Base-by-base conservation (phyloP, 441 rosid genomes). In the Adansonia madagascariensis region DNA sequence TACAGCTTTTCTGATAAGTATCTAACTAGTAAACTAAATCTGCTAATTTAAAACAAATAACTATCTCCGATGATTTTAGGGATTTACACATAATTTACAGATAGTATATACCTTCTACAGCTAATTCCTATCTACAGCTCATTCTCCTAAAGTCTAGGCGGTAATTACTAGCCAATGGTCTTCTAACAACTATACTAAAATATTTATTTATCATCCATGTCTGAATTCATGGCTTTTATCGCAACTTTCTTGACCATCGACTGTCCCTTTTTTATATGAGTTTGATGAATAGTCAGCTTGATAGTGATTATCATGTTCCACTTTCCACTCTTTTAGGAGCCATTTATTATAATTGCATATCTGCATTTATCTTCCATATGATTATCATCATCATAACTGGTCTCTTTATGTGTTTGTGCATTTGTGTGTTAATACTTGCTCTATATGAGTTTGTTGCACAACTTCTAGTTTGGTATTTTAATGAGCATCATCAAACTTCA, bases 401-500 rank as follows among this genome's bases (percentile, higher is more conserved):
- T 10, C 47, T 71, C 6, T 17, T 53, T 31, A 31, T 31, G 24
- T 35, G 43, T 15, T 24, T 5, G 56, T 31, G 44, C 35, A 6
- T 59, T 1, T 24, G 44, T 24, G 20, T 31, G 53, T 67, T 67
- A n/a, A n/a, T 71, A 31, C 27, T 70, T 50, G 18, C 57, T 69
- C 15, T 62, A 62, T n/a, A 39, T 55, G 18, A 22, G 18, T 43
- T 46, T 22, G 39, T 14, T 53, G 24, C 47, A 3, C 41, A 55
- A 55, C 31, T 68, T 71, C 22, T 47, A 10, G 66, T 56, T 71
- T 55, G 62, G 17, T 53, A 71, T 57, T 72, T 22, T 55, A 56
- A 72, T 56, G 52, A 57, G 39, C 53, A 6, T 18, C 17, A 12
- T 73, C 65, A 56, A 77, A 68, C 79, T 77, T 78, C 87, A 95